Evolutionary conservation across 352 stramenopile species (phyloP).

Genomic region (Elongisporangium prolatum): DNA sequence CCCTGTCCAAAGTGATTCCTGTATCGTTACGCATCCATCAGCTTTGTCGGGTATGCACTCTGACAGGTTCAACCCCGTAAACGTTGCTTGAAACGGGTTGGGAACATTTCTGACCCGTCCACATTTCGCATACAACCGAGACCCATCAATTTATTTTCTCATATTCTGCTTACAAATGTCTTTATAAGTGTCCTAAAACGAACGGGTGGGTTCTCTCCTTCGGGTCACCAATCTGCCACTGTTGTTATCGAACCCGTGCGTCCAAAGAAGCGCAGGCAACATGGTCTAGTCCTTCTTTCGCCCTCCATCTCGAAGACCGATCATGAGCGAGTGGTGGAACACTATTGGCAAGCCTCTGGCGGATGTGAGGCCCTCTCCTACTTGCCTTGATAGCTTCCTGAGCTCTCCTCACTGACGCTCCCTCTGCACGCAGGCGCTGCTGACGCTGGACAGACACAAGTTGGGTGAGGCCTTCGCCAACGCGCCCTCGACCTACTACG

Average conservation of each 20-base stretch:
- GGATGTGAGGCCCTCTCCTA: constrained; percentile 28
- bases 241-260: background rate
- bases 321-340: constrained; percentile 77
- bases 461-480: constrained; percentile 60
- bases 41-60: background rate
- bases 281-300: background rate
- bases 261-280: background rate
- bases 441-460: constrained; percentile 52
- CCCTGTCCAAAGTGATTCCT: background rate
- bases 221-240: background rate
- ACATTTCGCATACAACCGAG: background rate
- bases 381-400: no score
- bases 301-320: background rate
- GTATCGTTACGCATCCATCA: background rate
- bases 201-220: background rate
- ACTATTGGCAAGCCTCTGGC: constrained; percentile 73
- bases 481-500: constrained; percentile 65
- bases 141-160: background rate
- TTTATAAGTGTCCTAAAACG: background rate
- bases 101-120: background rate
- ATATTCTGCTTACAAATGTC: background rate
- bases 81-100: background rate
- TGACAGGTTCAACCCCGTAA: background rate
- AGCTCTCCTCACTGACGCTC: constrained; percentile 7
- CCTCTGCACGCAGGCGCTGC: constrained; percentile 34